Percentiles rank a stretch among this genome's conserved stretches.
These are phyloP conservation scores for Vaccinium macrocarpon DNA, from an alignment of 148 eudicot species.

Conservation along the genomic window DNA sequence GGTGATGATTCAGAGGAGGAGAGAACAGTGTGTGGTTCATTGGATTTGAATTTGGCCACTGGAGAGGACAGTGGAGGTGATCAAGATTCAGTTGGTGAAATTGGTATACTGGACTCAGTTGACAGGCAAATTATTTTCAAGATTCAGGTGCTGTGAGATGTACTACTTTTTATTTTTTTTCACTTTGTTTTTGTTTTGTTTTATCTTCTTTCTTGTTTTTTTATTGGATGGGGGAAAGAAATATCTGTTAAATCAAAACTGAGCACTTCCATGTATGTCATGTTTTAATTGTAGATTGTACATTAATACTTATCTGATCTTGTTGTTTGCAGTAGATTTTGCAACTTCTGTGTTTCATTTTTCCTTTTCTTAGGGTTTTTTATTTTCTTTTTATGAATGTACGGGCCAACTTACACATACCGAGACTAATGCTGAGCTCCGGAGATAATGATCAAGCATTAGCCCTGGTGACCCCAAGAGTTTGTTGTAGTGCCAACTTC, in stretches of 20 bases:
- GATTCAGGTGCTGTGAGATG: slow-evolving; percentile 28
- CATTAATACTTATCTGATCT: slow-evolving; percentile 1
- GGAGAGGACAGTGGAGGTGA: slow-evolving; percentile 26
- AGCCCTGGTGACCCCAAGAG: no score
- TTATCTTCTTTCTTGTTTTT: neutral
- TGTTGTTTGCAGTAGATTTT: neutral
- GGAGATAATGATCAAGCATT: no score
- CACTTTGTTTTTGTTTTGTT: neutral
- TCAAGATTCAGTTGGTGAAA: slow-evolving; percentile 19
- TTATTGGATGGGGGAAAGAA: slow-evolving; percentile 33
- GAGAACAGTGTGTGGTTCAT: slow-evolving; percentile 21
- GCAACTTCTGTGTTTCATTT: neutral
- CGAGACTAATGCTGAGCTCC: no score
- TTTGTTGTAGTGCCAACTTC: neutral
- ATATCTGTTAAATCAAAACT: neutral
- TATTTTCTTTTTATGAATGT: no score
- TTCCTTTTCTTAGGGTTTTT: neutral
- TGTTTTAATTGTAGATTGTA: slow-evolving; percentile 11
- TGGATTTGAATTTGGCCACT: slow-evolving; percentile 55
- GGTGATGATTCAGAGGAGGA: slow-evolving; percentile 23
- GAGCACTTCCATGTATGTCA: neutral
- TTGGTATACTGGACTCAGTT: slow-evolving; percentile 41
- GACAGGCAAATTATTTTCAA: slow-evolving; percentile 55
- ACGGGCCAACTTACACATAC: no score
- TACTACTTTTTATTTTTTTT: neutral